These are phyloP conservation scores for Chamaecrista fasciculata DNA, from an alignment of 306 rosid species.

Conservation along the genomic window DNA sequence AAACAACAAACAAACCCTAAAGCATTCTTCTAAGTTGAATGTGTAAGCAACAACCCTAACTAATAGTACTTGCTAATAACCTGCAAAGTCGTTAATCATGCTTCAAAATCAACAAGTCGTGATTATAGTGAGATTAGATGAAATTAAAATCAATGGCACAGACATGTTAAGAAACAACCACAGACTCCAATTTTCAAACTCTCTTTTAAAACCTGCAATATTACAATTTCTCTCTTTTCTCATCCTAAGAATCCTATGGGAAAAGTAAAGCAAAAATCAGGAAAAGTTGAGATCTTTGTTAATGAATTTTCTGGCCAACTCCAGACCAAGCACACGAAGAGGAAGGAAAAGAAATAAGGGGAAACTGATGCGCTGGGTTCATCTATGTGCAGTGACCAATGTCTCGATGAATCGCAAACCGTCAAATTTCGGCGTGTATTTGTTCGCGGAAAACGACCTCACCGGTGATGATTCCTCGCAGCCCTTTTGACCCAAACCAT, in stretches of 20 bases:
- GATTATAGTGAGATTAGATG: neutral
- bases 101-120: neutral
- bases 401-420: constrained; percentile 93
- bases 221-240: constrained; percentile 25
- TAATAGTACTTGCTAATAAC: no score
- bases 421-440: constrained; percentile 85
- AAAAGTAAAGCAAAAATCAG: neutral
- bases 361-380: constrained; percentile 4
- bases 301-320: neutral
- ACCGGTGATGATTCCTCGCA: constrained; percentile 23
- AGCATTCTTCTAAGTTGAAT: neutral
- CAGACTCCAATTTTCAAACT: neutral
- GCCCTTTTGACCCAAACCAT: constrained; percentile 7
- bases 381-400: constrained; percentile 88
- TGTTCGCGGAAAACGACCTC: constrained; percentile 41
- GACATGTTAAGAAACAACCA: neutral
- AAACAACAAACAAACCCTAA: no score
- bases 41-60: neutral
- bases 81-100: no score
- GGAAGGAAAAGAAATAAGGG: neutral
- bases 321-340: neutral
- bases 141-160: neutral
- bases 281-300: constrained; percentile 9
- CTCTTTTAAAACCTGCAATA: neutral
- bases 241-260: neutral